Evolutionary conservation across 2,329 filamentous ascomycete species (phyloP).

Genomic region (Alternaria arbusti): DNA sequence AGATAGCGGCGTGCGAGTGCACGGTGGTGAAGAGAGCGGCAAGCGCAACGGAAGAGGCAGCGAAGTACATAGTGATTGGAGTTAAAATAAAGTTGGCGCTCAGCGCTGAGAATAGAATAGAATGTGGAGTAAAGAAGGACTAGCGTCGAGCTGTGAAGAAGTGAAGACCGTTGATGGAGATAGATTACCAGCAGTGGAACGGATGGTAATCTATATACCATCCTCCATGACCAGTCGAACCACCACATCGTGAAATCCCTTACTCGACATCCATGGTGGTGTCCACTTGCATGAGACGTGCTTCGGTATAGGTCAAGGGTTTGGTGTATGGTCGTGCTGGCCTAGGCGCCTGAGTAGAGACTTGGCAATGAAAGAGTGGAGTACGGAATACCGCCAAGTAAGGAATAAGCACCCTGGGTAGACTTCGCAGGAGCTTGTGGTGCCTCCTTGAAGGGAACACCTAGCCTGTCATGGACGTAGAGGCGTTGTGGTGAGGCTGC

Average conservation of each 20-base stretch:
- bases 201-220: conserved; percentile 23
- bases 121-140: conserved; percentile 24
- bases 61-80: conserved; percentile 32
- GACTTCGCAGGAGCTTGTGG: conserved; percentile 10
- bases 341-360: conserved; percentile 16
- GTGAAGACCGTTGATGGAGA: conserved; percentile 9
- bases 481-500: conserved; percentile 19
- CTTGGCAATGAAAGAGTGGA: conserved; percentile 12
- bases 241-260: not conserved
- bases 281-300: conserved; percentile 33
- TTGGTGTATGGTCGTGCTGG: conserved; percentile 10
- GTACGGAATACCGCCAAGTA: conserved; percentile 8
- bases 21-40: conserved; percentile 38
- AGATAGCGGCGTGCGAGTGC: conserved; percentile 41
- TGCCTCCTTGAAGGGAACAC: conserved; percentile 3
- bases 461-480: conserved; percentile 15
- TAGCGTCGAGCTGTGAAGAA: conserved; percentile 14
- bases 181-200: not conserved
- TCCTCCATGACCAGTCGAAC: not conserved
- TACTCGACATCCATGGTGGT: conserved; percentile 20
- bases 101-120: conserved; percentile 37
- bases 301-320: conserved; percentile 14
- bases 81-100: conserved; percentile 22
- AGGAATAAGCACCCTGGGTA: conserved; percentile 7
- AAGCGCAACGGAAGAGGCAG: conserved; percentile 35